Conservation (phyloP, 768 basidiomycete species). For the Pulveroboletus sp. region DNA sequence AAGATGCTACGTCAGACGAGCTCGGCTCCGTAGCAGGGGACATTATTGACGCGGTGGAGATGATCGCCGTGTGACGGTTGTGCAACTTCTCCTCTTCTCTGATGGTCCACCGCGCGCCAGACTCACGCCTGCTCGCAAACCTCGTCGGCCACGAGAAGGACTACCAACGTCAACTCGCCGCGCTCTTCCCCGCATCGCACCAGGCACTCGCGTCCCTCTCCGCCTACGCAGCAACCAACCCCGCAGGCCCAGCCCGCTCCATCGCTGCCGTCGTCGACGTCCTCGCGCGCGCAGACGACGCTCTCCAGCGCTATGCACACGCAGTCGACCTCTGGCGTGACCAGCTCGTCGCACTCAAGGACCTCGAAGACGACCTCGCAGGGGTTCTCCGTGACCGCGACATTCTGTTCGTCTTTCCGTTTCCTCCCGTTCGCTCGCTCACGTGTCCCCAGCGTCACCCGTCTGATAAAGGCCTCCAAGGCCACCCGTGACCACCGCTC, state of each 20-base stretch:
- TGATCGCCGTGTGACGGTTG: too few species aligned
- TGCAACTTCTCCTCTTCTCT: neutral
- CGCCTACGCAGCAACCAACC: conserved; percentile 67
- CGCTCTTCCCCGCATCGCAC: conserved; percentile 56
- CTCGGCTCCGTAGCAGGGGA: too few species aligned
- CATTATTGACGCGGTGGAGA: too few species aligned
- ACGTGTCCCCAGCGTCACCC: conserved; percentile 52
- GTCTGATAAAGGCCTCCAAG: conserved; percentile 76
- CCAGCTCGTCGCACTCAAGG: conserved; percentile 54
- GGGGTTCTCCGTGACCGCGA: conserved; percentile 68
- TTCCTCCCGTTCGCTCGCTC: neutral
- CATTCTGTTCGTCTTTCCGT: conserved; percentile 64
- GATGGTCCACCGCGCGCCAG: conserved; percentile 72
- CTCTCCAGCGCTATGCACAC: conserved; percentile 54
- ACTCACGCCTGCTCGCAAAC: conserved; percentile 67
- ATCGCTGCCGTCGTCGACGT: conserved; percentile 47
- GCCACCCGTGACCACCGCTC: conserved; percentile 38
- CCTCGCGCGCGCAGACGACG: conserved; percentile 64
- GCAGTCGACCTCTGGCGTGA: conserved; percentile 66
- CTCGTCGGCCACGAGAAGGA: conserved; percentile 70
- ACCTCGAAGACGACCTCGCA: conserved; percentile 68
- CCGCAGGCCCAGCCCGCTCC: conserved; percentile 12
- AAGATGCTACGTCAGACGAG: too few species aligned
- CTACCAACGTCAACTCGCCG: conserved; percentile 56
- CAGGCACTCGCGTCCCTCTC: conserved; percentile 61